Base-by-base conservation (phyloP, 1,284 basidiomycete species). In the Sanguinoderma infundibulare region DNA sequence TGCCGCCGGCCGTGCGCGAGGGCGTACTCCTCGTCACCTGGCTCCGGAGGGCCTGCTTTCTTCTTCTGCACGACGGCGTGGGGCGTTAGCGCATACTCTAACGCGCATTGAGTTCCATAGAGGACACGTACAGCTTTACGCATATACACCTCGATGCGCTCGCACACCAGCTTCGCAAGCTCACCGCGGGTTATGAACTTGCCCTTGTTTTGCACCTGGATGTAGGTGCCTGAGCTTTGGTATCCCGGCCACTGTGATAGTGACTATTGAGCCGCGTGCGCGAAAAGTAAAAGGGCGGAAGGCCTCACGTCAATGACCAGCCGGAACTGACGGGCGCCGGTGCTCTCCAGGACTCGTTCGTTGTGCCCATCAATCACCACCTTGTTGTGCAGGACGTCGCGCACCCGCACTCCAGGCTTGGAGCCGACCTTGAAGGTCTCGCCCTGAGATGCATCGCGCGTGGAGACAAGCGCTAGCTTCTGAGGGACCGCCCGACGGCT, bases 221-320 rank as follows among this genome's bases (percentile, higher is more conserved):
- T 60, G 36, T 70, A 70, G 5, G 32, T 54, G 20, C 69, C 67
- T n/a, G 20, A 26, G 2, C 57, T 36, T 1, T 28, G 17, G 36
- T 69, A 70, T 1, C 69, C 69, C 1, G 68, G 68, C 69, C 68
- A 70, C 69, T 70, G 26, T 7, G 30, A 51, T 15, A 51, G 35
- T 8, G 10, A n/a, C 20, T 5, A 24, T 14, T 35, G 14, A 51
- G 49, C 34, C n/a, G n/a, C n/a, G n/a, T 34, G 17, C 12, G 32
- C n/a, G 8, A 15, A 34, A 7, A 2, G 34, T 6, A 4, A 51
- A 20, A 6, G 5, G 7, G 5, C 5, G 17, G 12, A 20, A 12
- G n/a, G 17, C 53, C 69, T 52, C 56, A 70, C 69, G 20, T 55
- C 57, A 10, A 70, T 54, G 14, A 65, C 58, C 0, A 69, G 42